Conservation (phyloP, 352 stramenopile genomes). For the Stephanocyclus meneghinianus region DNA sequence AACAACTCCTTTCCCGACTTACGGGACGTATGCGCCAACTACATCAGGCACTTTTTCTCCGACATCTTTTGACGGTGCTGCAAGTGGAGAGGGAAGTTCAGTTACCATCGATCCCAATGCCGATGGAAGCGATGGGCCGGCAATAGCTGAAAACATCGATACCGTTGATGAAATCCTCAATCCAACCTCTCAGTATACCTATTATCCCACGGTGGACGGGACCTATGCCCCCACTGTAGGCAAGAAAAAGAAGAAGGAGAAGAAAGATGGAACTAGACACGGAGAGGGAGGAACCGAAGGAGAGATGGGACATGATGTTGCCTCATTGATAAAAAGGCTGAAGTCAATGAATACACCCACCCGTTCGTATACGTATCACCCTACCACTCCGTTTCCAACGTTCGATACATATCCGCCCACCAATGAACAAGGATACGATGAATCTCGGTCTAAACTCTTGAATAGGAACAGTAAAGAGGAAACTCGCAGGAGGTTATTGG, state of each 20-base stretch:
- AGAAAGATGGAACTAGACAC: not conserved
- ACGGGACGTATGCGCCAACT: not conserved
- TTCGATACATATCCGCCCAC: not conserved
- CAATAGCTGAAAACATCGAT: not conserved
- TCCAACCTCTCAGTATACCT: conserved; percentile 5
- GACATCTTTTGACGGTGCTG: not conserved
- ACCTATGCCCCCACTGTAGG: conserved; percentile 26
- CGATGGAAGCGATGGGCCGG: not conserved
- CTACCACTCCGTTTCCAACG: not conserved
- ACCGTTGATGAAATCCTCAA: not conserved
- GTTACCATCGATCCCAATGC: not conserved
- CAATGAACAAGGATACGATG: not conserved
- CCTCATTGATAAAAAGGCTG: not conserved
- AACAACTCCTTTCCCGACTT: conserved; percentile 7
- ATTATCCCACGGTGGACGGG: conserved; percentile 17
- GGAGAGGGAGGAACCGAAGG: not conserved
- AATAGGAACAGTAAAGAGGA: not conserved
- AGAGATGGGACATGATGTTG: not conserved
- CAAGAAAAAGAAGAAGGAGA: not conserved
- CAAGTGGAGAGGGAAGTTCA: not conserved
- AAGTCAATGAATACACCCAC: not conserved
- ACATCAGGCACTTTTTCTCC: not conserved
- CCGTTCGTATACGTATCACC: not conserved
- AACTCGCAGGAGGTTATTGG: not conserved
- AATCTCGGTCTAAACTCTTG: not conserved